These are phyloP conservation scores for Trichophyton benhamiae DNA, from an alignment of 2,329 filamentous ascomycete genomes.

Conservation along the genomic window DNA sequence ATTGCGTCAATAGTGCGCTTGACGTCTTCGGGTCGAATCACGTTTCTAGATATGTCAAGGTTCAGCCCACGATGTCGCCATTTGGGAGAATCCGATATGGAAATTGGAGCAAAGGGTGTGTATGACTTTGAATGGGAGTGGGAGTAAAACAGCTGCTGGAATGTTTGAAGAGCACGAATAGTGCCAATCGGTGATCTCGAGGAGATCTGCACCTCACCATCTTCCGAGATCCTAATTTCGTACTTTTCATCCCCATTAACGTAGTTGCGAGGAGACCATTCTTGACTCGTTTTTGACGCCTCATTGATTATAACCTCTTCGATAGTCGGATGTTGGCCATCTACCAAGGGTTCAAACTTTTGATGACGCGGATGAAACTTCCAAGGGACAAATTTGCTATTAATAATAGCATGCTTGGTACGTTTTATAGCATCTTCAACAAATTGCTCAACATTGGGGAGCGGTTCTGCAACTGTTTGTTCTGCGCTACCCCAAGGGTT, in stretches of 20 bases:
- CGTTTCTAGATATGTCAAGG: slow-evolving; percentile 64
- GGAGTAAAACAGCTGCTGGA: slow-evolving; percentile 21
- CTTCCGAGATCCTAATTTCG: slow-evolving; percentile 14
- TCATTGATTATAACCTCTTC: slow-evolving; percentile 16
- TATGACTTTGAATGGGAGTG: slow-evolving; percentile 38
- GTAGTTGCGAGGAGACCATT: slow-evolving; percentile 10
- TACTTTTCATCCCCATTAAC: slow-evolving; percentile 19
- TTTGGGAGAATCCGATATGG: slow-evolving; percentile 59
- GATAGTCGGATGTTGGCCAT: slow-evolving; percentile 7
- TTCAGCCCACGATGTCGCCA: slow-evolving; percentile 70
- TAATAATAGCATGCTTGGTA: slow-evolving; percentile 13
- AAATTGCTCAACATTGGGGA: slow-evolving; percentile 4
- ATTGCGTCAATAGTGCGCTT: slow-evolving; percentile 64
- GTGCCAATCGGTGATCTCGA: slow-evolving; percentile 18
- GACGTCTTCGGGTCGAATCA: slow-evolving; percentile 55
- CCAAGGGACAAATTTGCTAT: slow-evolving; percentile 22
- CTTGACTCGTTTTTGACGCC: neutral
- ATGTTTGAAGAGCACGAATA: slow-evolving; percentile 19
- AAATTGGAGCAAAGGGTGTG: slow-evolving; percentile 57
- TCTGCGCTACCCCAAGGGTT: neutral
- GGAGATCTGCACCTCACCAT: slow-evolving; percentile 15
- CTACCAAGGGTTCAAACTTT: slow-evolving; percentile 16
- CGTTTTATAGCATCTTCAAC: slow-evolving; percentile 15
- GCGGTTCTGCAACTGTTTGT: neutral
- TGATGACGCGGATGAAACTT: slow-evolving; percentile 19